A percentile compares a stretch with the other conserved stretches of the same genome.
Conservation (phyloP, 106 monocot genomes). For the Dioscorea dumetorum region DNA sequence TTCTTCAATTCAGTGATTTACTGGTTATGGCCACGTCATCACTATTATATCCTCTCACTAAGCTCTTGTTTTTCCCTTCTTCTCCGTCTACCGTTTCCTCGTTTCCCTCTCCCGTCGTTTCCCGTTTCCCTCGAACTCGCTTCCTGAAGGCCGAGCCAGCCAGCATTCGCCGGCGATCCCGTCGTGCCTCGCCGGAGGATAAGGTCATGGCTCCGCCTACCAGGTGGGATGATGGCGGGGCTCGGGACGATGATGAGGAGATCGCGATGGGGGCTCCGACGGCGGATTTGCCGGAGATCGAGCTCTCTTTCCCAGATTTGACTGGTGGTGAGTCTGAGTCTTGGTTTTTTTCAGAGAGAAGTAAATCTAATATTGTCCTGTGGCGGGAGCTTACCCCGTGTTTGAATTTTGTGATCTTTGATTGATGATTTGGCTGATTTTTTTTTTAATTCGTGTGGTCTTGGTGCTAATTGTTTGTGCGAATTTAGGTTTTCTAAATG, state of each 20-base stretch:
- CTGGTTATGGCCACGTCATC: not conserved
- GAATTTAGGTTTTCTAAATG: too few relatives aligned
- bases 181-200: conserved; percentile 2
- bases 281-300: conserved; percentile 1
- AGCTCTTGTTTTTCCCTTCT: not conserved
- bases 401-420: too few relatives aligned
- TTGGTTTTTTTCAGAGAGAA: too few relatives aligned
- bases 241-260: conserved; percentile 4
- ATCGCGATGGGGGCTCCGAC: not conserved
- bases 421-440: too few relatives aligned
- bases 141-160: not conserved
- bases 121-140: not conserved
- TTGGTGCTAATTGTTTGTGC: too few relatives aligned
- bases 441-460: too few relatives aligned
- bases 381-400: too few relatives aligned
- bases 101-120: not conserved
- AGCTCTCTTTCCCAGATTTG: conserved; percentile 4
- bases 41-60: conserved; percentile 1
- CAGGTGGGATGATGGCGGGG: conserved; percentile 1
- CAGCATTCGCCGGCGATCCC: not conserved
- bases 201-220: conserved; percentile 9
- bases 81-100: not conserved
- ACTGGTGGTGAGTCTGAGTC: conserved; percentile 2
- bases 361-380: too few relatives aligned
- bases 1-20: too few relatives aligned